phyloP scores from a whole-genome alignment of 208 protist genomes.

The Trichomonas gallinae region DNA sequence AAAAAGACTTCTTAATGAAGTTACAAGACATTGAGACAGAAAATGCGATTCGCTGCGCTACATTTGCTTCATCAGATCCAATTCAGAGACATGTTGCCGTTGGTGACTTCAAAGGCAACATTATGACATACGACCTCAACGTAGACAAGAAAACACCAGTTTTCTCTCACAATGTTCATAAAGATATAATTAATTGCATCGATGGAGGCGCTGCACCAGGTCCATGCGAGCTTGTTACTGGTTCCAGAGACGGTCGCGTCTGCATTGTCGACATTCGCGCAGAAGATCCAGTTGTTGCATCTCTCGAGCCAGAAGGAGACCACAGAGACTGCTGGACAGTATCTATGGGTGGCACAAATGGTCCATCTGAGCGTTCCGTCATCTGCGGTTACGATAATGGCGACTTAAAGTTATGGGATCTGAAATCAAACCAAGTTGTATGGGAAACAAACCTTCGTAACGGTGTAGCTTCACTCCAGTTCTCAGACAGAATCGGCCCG shows the following conservation, averaged over 20 bases:
- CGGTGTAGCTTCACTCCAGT: neutral
- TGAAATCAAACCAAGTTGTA: conserved; percentile 30
- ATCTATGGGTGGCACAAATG: conserved; percentile 37
- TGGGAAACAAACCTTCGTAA: conserved; percentile 41
- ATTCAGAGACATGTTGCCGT: conserved; percentile 31
- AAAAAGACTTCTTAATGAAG: neutral
- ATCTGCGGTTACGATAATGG: conserved; percentile 46
- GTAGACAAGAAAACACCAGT: conserved; percentile 23
- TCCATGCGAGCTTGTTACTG: conserved; percentile 40
- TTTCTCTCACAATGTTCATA: conserved; percentile 28
- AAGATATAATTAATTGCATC: conserved; percentile 40
- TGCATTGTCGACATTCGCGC: conserved; percentile 36
- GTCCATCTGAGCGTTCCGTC: conserved; percentile 32
- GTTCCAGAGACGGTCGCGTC: conserved; percentile 37
- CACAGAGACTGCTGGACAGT: conserved; percentile 42
- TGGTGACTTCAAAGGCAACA: conserved; percentile 34
- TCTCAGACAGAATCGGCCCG: neutral
- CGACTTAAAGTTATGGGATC: conserved; percentile 47
- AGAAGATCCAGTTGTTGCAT: conserved; percentile 26
- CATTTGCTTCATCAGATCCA: conserved; percentile 35
- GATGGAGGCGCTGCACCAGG: conserved; percentile 39
- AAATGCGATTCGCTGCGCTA: conserved; percentile 35
- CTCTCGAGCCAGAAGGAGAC: conserved; percentile 25
- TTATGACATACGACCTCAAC: conserved; percentile 33
- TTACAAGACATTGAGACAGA: conserved; percentile 27